phyloP scores from a whole-genome alignment of 108 stramenopile species.

The Stephanodiscus minutulus region DNA sequence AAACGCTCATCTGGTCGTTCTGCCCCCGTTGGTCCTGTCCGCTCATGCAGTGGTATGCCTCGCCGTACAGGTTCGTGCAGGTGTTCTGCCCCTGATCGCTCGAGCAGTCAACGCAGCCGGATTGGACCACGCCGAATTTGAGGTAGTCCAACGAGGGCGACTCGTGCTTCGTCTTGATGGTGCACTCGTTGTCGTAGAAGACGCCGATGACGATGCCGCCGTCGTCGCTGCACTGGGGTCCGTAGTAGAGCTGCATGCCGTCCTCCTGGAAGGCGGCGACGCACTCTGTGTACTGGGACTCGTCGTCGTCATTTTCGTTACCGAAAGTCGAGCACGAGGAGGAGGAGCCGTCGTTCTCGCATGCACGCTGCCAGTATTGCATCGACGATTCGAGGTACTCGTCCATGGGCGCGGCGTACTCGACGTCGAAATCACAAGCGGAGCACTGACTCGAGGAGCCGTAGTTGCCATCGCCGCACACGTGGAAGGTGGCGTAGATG shows the following conservation, averaged over 20 bases:
- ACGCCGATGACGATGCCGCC: conserved; percentile 51
- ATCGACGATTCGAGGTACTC: conserved; percentile 32
- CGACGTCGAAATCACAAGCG: conserved; percentile 45
- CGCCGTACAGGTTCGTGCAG: conserved; percentile 44
- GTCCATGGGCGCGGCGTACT: conserved; percentile 49
- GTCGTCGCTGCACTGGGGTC: conserved; percentile 46
- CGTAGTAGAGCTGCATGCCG: conserved; percentile 56
- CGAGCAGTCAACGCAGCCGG: conserved; percentile 46
- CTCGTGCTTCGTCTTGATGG: conserved; percentile 48
- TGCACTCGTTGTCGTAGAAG: conserved; percentile 68
- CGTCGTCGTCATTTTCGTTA: conserved; percentile 33
- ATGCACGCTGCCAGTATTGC: conserved; percentile 38
- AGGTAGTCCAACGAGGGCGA: conserved; percentile 42
- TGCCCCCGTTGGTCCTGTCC: conserved; percentile 43
- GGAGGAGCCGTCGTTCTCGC: conserved; percentile 20
- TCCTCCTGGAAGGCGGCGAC: conserved; percentile 41
- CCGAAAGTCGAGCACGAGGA: conserved; percentile 40
- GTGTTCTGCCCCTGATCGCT: conserved; percentile 27
- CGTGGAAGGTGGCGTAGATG: conserved; percentile 45
- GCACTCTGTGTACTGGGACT: conserved; percentile 54
- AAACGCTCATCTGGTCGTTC: conserved; percentile 46
- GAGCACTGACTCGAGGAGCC: conserved; percentile 12
- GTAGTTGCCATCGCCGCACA: conserved; percentile 34
- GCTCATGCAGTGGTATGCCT: conserved; percentile 49
- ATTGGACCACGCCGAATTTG: conserved; percentile 45